phyloP scores from a whole-genome alignment of 257 asterid species.

The Oldenlandia corymbosa region DNA sequence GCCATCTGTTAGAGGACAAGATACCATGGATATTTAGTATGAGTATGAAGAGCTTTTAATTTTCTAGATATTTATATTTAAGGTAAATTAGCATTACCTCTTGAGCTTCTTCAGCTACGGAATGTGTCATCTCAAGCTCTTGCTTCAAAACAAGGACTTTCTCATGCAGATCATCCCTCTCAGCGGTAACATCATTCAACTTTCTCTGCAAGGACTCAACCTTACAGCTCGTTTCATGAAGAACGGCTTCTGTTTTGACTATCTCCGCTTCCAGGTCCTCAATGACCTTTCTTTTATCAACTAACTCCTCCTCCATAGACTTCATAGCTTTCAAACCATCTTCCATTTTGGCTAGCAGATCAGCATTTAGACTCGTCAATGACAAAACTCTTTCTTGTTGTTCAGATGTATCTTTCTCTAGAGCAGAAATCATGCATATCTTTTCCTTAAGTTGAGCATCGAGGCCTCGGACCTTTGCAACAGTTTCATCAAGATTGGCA shows the following conservation, averaged over 20 bases:
- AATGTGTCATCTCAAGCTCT: slow-evolving; percentile 55
- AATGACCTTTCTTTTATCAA: slow-evolving; percentile 36
- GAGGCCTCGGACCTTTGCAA: slow-evolving; percentile 42
- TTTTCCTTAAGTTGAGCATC: slow-evolving; percentile 59
- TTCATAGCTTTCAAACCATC: slow-evolving; percentile 42
- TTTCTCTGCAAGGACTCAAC: slow-evolving; percentile 51
- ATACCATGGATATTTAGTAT: background rate
- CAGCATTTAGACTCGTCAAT: slow-evolving; percentile 41
- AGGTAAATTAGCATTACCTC: slow-evolving; percentile 49
- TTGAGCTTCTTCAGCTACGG: slow-evolving; percentile 76
- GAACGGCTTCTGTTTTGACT: slow-evolving; percentile 50
- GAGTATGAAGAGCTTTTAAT: background rate
- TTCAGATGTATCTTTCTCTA: slow-evolving; percentile 46
- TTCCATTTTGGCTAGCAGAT: slow-evolving; percentile 42
- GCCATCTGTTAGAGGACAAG: slow-evolving; percentile 41
- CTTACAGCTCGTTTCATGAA: slow-evolving; percentile 47
- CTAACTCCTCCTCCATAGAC: slow-evolving; percentile 50
- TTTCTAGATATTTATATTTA: background rate
- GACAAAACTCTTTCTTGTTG: slow-evolving; percentile 37
- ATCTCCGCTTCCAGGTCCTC: slow-evolving; percentile 64
- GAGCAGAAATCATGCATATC: slow-evolving; percentile 40
- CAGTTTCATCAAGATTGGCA: slow-evolving; percentile 47
- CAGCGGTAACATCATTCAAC: slow-evolving; percentile 41
- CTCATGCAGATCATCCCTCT: slow-evolving; percentile 48
- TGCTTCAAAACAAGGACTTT: slow-evolving; percentile 37